A percentile compares a stretch with the other conserved stretches of the same genome.
Conservation (phyloP, 2,329 filamentous ascomycete species). For the Hirsutella minnesotensis region DNA sequence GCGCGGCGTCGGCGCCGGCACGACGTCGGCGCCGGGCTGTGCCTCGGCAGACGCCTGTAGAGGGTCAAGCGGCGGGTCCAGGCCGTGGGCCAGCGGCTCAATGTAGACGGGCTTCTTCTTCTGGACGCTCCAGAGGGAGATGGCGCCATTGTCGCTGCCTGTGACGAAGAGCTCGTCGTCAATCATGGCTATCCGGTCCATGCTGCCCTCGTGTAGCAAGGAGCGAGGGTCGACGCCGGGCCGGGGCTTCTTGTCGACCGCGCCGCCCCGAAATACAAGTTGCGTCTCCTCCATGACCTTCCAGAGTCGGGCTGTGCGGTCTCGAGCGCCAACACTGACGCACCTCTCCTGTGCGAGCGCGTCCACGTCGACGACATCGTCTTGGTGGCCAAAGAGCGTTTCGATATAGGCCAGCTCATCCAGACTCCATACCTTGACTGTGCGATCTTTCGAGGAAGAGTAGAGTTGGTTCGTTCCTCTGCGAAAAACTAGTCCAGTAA, state of each 20-base stretch:
- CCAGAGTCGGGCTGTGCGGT: constrained; percentile 87
- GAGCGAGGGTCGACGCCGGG: constrained; percentile 35
- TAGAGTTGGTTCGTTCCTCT: constrained; percentile 85
- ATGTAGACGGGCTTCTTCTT: constrained; percentile 92
- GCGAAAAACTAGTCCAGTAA: constrained; percentile 77
- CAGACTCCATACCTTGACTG: constrained; percentile 89
- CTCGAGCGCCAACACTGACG: constrained; percentile 78
- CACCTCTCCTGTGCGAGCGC: constrained; percentile 79
- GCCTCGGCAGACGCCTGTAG: constrained; percentile 63
- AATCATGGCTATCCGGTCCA: constrained; percentile 85
- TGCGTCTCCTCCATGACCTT: constrained; percentile 94
- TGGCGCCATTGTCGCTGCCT: constrained; percentile 78
- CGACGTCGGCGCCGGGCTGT: constrained; percentile 45
- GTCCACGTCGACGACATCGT: constrained; percentile 74
- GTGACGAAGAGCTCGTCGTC: constrained; percentile 86
- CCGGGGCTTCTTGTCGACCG: constrained; percentile 40
- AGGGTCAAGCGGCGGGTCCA: constrained; percentile 59
- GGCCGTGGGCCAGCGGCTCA: constrained; percentile 69
- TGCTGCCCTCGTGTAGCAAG: constrained; percentile 64
- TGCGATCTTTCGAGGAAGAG: constrained; percentile 80
- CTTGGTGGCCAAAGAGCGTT: constrained; percentile 92
- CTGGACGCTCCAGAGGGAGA: constrained; percentile 77
- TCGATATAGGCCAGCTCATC: constrained; percentile 90
- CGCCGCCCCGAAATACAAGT: constrained; percentile 84
- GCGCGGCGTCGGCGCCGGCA: constrained; percentile 58